Evolutionary conservation across 2,329 filamentous ascomycete genomes (phyloP).

Genomic region (Hypoxylon sp.): DNA sequence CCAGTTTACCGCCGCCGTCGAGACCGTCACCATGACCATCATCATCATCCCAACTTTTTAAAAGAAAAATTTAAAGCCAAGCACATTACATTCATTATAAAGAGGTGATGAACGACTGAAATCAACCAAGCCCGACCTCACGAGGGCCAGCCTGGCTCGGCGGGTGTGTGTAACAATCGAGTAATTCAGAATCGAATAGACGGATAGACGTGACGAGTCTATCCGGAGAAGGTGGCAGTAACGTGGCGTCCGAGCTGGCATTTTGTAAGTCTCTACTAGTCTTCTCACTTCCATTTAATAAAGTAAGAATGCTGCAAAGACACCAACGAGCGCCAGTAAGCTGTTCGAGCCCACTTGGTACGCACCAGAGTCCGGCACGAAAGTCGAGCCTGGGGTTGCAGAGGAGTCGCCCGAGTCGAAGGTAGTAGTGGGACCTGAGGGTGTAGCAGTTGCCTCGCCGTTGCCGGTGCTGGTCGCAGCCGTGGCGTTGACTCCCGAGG

Average conservation of each 20-base stretch:
- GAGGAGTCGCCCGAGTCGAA: slow-evolving; percentile 36
- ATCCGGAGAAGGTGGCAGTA: slow-evolving; percentile 8
- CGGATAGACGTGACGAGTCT: neutral
- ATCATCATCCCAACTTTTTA: slow-evolving; percentile 19
- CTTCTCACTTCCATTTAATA: slow-evolving; percentile 29
- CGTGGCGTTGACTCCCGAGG: slow-evolving; percentile 40
- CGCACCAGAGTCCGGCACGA: slow-evolving; percentile 36
- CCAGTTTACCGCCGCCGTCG: slow-evolving; percentile 22
- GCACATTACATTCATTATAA: slow-evolving; percentile 29
- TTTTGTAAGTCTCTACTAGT: neutral
- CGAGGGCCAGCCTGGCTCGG: slow-evolving; percentile 41
- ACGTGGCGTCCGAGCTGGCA: neutral
- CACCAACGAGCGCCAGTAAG: slow-evolving; percentile 43
- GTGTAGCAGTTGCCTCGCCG: slow-evolving; percentile 42
- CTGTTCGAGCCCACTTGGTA: slow-evolving; percentile 39
- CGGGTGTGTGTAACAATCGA: slow-evolving; percentile 29
- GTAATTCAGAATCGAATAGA: slow-evolving; percentile 10
- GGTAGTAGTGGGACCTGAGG: slow-evolving; percentile 46
- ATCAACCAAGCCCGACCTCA: slow-evolving; percentile 29
- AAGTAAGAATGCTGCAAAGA: slow-evolving; percentile 41
- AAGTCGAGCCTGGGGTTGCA: slow-evolving; percentile 28
- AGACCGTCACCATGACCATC: slow-evolving; percentile 16
- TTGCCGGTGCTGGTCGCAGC: slow-evolving; percentile 28
- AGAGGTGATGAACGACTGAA: slow-evolving; percentile 26
- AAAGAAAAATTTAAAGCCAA: slow-evolving; percentile 6